Conservation (phyloP, 2,329 filamentous ascomycete genomes). For the Beauveria sp. region DNA sequence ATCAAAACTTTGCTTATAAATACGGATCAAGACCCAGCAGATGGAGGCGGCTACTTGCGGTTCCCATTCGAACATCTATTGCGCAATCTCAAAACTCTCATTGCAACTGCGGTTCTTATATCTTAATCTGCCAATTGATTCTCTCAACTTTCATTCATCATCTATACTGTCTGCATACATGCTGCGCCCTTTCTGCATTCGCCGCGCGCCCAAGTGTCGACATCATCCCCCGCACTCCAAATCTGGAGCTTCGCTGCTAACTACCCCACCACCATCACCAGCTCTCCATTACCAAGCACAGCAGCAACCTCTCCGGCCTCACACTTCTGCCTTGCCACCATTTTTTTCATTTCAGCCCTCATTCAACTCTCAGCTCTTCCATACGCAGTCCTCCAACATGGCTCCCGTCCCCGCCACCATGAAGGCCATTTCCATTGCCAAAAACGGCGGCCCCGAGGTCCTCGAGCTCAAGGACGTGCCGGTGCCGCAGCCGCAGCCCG, state of each 20-base stretch:
- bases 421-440: conserved; percentile 59
- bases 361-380: not conserved
- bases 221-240: conserved; percentile 1
- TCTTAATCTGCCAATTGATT: too few species aligned
- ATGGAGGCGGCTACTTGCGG: not conserved
- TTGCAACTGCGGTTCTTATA: not conserved
- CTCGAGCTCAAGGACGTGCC: conserved; percentile 62
- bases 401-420: conserved; percentile 65
- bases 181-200: not conserved
- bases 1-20: not conserved
- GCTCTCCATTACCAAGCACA: not conserved
- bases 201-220: not conserved
- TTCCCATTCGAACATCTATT: not conserved
- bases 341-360: not conserved
- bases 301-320: not conserved
- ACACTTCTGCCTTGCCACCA: not conserved
- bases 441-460: conserved; percentile 60
- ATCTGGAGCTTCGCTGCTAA: not conserved
- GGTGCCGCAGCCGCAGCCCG: conserved; percentile 53
- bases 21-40: not conserved
- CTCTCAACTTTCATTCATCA: not conserved
- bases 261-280: not conserved
- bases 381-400: conserved; percentile 36
- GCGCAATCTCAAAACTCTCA: not conserved
- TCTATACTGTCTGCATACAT: not conserved